Conservation (phyloP, 257 asterid genomes). For the Solanum clarkiae region DNA sequence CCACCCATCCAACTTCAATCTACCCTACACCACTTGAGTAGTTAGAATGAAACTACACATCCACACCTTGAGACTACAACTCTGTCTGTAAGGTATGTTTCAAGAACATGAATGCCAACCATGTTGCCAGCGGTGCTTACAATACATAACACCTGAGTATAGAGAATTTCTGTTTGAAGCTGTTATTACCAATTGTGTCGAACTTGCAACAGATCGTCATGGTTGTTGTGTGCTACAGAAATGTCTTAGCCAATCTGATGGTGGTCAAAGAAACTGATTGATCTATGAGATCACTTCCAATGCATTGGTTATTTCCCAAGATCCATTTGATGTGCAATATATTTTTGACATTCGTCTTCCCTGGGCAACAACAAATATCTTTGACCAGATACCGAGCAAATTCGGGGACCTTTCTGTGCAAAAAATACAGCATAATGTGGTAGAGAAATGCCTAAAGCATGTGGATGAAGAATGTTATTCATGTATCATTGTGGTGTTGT, state of each 20-base stretch:
- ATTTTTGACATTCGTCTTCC: constrained; percentile 64
- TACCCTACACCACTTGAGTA: too few species aligned
- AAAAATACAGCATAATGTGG: constrained; percentile 84
- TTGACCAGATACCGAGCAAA: constrained; percentile 56
- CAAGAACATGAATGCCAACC: constrained; percentile 84
- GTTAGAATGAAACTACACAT: too few species aligned
- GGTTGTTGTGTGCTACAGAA: constrained; percentile 95
- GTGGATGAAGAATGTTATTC: constrained; percentile 43
- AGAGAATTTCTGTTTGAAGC: constrained; percentile 79
- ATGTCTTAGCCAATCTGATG: constrained; percentile 64
- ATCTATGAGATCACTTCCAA: constrained; percentile 56
- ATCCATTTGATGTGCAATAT: constrained; percentile 86
- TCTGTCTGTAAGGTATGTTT: too few species aligned
- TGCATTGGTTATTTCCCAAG: constrained; percentile 79
- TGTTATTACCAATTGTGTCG: constrained; percentile 78
- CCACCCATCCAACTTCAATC: too few species aligned
- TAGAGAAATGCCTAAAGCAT: constrained; percentile 60
- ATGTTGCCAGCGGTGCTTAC: constrained; percentile 88
- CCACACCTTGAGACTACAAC: too few species aligned
- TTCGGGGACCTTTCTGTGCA: constrained; percentile 65
- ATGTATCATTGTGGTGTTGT: constrained; percentile 57
- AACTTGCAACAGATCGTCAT: constrained; percentile 86
- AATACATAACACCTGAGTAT: constrained; percentile 59
- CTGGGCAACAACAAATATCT: constrained; percentile 42
- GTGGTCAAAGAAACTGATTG: constrained; percentile 55